A percentile compares a stretch with the other conserved stretches of the same genome.
Conservation (phyloP, 106 monocot species). For the Dendrobium officinale region DNA sequence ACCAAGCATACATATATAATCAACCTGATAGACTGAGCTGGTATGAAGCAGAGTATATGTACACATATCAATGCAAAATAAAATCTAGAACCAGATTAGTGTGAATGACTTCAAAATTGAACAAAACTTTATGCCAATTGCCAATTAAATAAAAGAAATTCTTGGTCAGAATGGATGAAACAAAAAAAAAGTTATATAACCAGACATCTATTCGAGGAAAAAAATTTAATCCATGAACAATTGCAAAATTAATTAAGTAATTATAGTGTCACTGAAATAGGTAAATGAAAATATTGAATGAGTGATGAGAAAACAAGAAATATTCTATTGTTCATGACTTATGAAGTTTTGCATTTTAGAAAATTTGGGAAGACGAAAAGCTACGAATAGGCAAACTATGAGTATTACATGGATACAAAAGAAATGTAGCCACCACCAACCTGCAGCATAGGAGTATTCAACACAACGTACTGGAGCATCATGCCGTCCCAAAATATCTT, state of each 20-base stretch:
- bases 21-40: not conserved
- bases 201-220: too few relatives aligned
- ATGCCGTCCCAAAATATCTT: slow-evolving; percentile 85
- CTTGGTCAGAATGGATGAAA: too few relatives aligned
- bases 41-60: not conserved
- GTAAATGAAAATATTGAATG: not conserved
- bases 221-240: not conserved
- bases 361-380: too few relatives aligned
- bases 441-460: slow-evolving; percentile 95
- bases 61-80: not conserved
- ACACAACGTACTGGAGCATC: slow-evolving; percentile 93
- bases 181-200: too few relatives aligned
- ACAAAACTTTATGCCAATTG: too few relatives aligned
- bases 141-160: too few relatives aligned
- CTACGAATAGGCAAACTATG: too few relatives aligned
- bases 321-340: too few relatives aligned
- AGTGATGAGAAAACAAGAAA: too few relatives aligned
- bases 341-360: too few relatives aligned
- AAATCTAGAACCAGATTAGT: not conserved
- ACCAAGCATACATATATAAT: not conserved
- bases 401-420: too few relatives aligned
- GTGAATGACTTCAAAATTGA: too few relatives aligned
- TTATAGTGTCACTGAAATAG: not conserved
- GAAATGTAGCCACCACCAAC: slow-evolving; percentile 29
- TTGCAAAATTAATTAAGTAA: not conserved